Evolutionary conservation across 2,329 filamentous ascomycete species (phyloP), one percentile per base, ranked within the genome.

Genomic region (Celoporthe dispersa): DNA sequence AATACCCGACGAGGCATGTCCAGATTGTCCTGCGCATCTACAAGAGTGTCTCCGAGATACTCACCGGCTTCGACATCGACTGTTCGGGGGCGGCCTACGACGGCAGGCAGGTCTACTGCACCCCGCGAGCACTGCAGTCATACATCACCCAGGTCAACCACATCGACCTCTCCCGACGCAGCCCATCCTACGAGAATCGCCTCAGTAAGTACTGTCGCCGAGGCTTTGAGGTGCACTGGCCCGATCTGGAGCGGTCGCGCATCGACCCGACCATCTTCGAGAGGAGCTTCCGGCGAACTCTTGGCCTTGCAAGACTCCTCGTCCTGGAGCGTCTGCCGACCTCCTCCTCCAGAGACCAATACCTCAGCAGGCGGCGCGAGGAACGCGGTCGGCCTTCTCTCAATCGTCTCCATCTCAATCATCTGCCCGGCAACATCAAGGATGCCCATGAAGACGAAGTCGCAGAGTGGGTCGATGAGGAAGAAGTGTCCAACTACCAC

Each of bases 191-290:
- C 74, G 94, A 97, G 77, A 97, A 93, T 74, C 90, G 94, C 12
- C 85, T 97, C 16, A 93, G 92, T 22, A 97, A 97, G 78, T 95
- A 97, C 78, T 92, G 91, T 19, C 92, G 92, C 76, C 85, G 93
- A 59, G 92, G 93, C 22, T 97, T 97, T 73, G 94, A 97, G 79
- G 88, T 95, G 0, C 91, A 92, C 78, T 97, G 92, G 90, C 86
- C 91, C 1, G 84, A 89, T 12, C 84, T 97, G 19, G 91, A 96
- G 72, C 88, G 93, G 25, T 87, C 87, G n/a, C 87, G 88, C 14
- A 83, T 97, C 67, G 93, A 97, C 75, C 94, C 94, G 6, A 97
- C 93, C 31, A 94, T 97, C 64, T 97, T 92, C 72, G 94, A 97
- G 79, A 85, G 94, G 64, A 93, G 90, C 69, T 97, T 97, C 75